A percentile compares a stretch with the other conserved stretches of the same genome.
Conservation (phyloP, 2,329 filamentous ascomycete genomes). For the Rasamsonia emersonii region DNA sequence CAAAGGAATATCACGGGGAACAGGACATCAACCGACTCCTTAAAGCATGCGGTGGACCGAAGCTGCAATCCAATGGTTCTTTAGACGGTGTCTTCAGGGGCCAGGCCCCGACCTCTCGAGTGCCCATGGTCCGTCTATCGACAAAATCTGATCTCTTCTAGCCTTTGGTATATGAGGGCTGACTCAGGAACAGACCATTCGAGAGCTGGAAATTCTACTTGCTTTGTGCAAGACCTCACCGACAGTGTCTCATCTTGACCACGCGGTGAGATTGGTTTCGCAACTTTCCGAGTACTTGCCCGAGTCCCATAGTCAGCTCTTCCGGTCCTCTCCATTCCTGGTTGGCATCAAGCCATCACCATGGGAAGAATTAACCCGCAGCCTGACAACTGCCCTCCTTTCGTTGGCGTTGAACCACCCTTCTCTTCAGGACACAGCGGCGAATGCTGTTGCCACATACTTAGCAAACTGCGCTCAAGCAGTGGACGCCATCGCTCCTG, state of each 20-base stretch:
- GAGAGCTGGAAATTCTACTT: constrained; percentile 85
- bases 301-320: constrained; percentile 70
- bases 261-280: constrained; percentile 67
- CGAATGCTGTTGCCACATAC: constrained; percentile 62
- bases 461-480: constrained; percentile 60
- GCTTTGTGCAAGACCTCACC: constrained; percentile 87
- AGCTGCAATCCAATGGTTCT: constrained; percentile 17
- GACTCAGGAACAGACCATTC: constrained; percentile 54
- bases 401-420: constrained; percentile 66
- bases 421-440: constrained; percentile 57
- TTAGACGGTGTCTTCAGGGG: constrained; percentile 29
- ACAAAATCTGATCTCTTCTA: background rate
- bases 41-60: constrained; percentile 19
- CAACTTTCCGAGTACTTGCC: constrained; percentile 79
- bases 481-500: constrained; percentile 47
- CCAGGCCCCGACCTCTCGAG: constrained; percentile 28
- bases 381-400: constrained; percentile 73
- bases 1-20: constrained; percentile 18
- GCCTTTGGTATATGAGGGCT: constrained; percentile 9
- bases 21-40: constrained; percentile 30
- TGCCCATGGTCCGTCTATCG: constrained; percentile 28
- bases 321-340: constrained; percentile 73
- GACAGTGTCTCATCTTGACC: constrained; percentile 58
- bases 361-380: constrained; percentile 72
- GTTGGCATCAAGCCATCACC: constrained; percentile 77